Conservation (phyloP, 108 stramenopile genomes). For the Aurantiochytrium sp. region DNA sequence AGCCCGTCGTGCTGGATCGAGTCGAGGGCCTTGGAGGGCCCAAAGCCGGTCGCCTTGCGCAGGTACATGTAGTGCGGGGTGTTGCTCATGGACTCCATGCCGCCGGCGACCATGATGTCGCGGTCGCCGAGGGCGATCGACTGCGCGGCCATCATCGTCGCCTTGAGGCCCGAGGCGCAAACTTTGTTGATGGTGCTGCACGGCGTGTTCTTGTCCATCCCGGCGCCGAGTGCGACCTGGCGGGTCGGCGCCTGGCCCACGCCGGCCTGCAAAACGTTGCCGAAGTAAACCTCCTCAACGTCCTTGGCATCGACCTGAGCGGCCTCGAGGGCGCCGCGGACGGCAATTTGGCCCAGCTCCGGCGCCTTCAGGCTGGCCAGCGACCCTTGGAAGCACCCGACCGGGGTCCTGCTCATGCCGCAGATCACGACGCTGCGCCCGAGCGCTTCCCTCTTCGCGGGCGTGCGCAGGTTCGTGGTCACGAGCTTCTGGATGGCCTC, state of each 20-base stretch:
- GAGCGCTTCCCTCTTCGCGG: background rate
- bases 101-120: constrained; percentile 76
- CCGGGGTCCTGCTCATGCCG: background rate
- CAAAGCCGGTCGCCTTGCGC: constrained; percentile 68
- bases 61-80: constrained; percentile 82
- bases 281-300: constrained; percentile 6
- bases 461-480: too few species aligned
- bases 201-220: constrained; percentile 30
- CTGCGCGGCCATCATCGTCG: constrained; percentile 73
- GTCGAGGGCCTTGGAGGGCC: constrained; percentile 66
- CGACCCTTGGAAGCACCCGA: background rate
- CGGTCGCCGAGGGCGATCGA: constrained; percentile 54
- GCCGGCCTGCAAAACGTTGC: constrained; percentile 4
- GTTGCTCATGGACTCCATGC: constrained; percentile 94
- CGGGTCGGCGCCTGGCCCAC: background rate
- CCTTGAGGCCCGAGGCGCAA: constrained; percentile 81
- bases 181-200: constrained; percentile 84
- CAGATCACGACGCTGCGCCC: background rate
- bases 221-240: constrained; percentile 63
- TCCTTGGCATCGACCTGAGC: background rate
- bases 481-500: background rate
- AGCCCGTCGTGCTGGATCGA: constrained; percentile 85
- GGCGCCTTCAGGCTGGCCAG: background rate
- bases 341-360: background rate
- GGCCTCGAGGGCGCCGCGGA: background rate